Base-by-base conservation (phyloP, 305 asterid species). In the Fraxinus dipetala region DNA sequence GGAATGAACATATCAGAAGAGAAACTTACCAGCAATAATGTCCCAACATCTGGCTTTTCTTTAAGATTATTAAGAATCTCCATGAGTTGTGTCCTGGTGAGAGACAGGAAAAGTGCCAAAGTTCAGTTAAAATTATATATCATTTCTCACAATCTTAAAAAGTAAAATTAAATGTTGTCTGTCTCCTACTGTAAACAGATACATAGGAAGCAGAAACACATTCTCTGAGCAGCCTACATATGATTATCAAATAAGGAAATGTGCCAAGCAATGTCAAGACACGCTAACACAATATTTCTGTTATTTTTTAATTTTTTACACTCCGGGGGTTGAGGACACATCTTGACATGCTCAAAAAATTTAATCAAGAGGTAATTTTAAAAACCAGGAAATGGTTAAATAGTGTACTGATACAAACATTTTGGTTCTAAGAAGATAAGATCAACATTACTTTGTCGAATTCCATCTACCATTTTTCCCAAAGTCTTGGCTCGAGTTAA, bases 1-100 rank as follows among this genome's bases (percentile, higher is more conserved):
- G n/a, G 35, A 32, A 26, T 8, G 35, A 20, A 26, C 30, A 2
- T n/a, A 30, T 32, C 14, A 6, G 28, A 2, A 72, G 38, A 78
- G 67, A 70, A 79, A 78, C 89, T 87, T 87, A 96, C 99, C 90
- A 86, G 38, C 87, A 96, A 88, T 79, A 96, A 78, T 75, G 98
- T 90, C 65, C 95, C 97, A 81, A 96, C 99, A 86, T 96, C 99
- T 45, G 99, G 99, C 86, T 94, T 96, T 83, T 96, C 99, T 85
- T 89, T 96, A 82, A 94, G 91, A 90, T 89, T 93, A 85, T 88
- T 93, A 88, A 96, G 95, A 88, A 94, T 93, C 83, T 96, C 97
- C 87, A 86, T 91, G 20, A 96, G 92, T 85, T 96, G 99, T 77
- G 93, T 85, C 94, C 99, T 96, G 79, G 26, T 80, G 85, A 61